These are phyloP conservation scores for Sclerotinia sclerotiorum DNA, from an alignment of 2,329 filamentous ascomycete species.

Conservation along the genomic window DNA sequence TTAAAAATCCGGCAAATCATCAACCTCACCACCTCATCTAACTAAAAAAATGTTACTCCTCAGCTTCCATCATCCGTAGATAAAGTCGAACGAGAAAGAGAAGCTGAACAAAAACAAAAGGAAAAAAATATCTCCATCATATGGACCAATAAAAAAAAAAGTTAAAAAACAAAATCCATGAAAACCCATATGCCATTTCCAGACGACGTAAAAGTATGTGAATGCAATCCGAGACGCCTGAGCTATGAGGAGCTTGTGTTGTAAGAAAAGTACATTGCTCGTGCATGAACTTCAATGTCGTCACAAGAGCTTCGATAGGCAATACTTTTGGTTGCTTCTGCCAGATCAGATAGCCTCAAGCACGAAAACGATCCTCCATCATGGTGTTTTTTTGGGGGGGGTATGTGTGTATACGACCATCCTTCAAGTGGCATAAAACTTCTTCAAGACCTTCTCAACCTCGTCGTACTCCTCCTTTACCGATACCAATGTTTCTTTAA, in stretches of 20 bases:
- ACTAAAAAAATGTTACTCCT: conserved; percentile 6
- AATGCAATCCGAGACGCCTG: conserved; percentile 33
- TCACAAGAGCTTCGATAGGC: conserved; percentile 26
- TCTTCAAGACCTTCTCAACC: conserved; percentile 67
- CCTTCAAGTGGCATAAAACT: conserved; percentile 36
- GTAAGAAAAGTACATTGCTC: conserved; percentile 37
- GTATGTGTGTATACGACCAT: conserved; percentile 1
- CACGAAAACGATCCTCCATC: conserved; percentile 31
- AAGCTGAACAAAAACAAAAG: conserved; percentile 7
- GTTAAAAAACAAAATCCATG: conserved; percentile 12
- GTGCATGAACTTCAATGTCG: conserved; percentile 36
- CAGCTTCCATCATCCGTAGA: conserved; percentile 15
- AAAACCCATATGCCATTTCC: conserved; percentile 23
- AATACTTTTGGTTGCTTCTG: conserved; percentile 15
- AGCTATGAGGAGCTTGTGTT: conserved; percentile 33
- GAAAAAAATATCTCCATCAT: conserved; percentile 5
- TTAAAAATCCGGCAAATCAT: conserved; percentile 4
- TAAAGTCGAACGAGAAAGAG: conserved; percentile 6
- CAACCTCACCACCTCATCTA: conserved; percentile 9
- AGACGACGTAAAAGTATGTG: conserved; percentile 25
- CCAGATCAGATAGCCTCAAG: conserved; percentile 21
- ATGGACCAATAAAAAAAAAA: conserved; percentile 18
- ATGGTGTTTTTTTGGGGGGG: background rate
- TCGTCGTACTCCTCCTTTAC: conserved; percentile 77
- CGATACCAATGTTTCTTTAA: conserved; percentile 65